These are phyloP conservation scores for Phytophthora hibernalis DNA, from an alignment of 352 stramenopile species.

Conservation along the genomic window DNA sequence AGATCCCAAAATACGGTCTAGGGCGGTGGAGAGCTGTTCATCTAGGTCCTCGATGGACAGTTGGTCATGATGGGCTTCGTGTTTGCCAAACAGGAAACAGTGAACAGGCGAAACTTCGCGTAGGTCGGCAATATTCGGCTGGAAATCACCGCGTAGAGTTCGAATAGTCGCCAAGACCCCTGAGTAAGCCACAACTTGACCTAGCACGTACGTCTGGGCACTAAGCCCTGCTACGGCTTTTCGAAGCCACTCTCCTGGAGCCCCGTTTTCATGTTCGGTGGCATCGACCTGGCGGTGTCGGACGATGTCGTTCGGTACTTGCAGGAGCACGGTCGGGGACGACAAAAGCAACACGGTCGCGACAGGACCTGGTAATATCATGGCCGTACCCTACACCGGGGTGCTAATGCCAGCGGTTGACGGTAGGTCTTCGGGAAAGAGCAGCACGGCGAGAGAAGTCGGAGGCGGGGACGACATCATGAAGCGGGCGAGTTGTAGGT, in stretches of 20 bases:
- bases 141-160: not conserved
- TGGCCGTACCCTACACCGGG: not conserved
- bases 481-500: no score
- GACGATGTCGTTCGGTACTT: not conserved
- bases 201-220: not conserved
- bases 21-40: not conserved
- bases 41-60: not conserved
- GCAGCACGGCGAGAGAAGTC: no score
- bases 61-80: not conserved
- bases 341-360: not conserved
- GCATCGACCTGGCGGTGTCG: not conserved
- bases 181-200: not conserved
- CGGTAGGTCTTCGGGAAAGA: not conserved
- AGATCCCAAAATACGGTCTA: slow-evolving; percentile 7
- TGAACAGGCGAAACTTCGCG: slow-evolving; percentile 1
- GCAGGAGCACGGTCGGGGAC: not conserved
- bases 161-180: not conserved
- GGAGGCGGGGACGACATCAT: no score
- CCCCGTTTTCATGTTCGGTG: not conserved
- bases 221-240: not conserved
- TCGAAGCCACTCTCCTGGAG: not conserved
- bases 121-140: not conserved
- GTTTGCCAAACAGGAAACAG: slow-evolving; percentile 5
- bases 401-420: not conserved
- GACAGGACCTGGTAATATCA: not conserved